phyloP scores from a whole-genome alignment of 164 flowering plant species.

The Chimonanthus salicifolius region DNA sequence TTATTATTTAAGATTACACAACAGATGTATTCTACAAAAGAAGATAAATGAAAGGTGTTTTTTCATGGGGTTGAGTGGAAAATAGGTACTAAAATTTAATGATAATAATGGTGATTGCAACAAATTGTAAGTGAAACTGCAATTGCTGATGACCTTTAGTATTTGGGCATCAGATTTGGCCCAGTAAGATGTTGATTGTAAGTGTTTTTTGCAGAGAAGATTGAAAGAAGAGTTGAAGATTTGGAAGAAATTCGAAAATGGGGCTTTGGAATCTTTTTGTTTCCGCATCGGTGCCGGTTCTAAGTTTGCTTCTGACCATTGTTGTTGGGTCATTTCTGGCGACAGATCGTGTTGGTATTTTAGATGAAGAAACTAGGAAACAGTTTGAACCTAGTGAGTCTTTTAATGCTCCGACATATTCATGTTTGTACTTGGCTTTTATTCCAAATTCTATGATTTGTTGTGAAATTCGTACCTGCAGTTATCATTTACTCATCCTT shows the following conservation, averaged over 20 bases:
- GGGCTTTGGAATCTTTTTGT: slow-evolving; percentile 35
- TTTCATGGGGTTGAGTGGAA: too few relatives aligned
- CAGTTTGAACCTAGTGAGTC: slow-evolving; percentile 44
- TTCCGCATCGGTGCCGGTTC: slow-evolving; percentile 39
- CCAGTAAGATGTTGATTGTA: background rate
- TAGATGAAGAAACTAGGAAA: slow-evolving; percentile 42
- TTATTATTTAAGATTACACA: too few relatives aligned
- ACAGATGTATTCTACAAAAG: too few relatives aligned
- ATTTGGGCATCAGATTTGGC: background rate
- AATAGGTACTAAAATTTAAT: too few relatives aligned
- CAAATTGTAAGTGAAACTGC: too few relatives aligned
- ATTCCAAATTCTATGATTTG: background rate
- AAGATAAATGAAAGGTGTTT: too few relatives aligned
- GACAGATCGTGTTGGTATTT: slow-evolving; percentile 24
- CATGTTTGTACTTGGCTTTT: background rate
- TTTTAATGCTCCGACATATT: background rate
- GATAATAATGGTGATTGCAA: too few relatives aligned
- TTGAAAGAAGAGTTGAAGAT: background rate
- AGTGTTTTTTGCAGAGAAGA: background rate
- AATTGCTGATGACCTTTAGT: too few relatives aligned
- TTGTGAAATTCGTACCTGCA: background rate
- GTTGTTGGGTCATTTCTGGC: slow-evolving; percentile 52
- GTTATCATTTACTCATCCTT: background rate
- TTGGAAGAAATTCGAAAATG: slow-evolving; percentile 20
- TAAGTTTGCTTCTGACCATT: slow-evolving; percentile 44